Base-by-base conservation (phyloP, 371 early-diverging fungal genomes). In the Saksenaea vasiformis region DNA sequence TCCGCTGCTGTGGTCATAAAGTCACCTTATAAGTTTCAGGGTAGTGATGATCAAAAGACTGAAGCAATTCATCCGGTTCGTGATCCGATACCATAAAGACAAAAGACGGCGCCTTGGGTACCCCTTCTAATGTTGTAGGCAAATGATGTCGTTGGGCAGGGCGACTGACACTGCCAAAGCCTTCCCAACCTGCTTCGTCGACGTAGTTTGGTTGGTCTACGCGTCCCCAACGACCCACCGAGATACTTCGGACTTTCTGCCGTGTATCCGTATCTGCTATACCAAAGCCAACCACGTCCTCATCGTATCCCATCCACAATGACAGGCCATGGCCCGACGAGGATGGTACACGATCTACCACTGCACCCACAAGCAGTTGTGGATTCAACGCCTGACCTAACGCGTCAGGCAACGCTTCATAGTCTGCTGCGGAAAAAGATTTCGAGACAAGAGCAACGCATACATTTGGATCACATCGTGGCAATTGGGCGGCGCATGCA, bases 51-150 rank as follows among this genome's bases (percentile, higher is more conserved):
- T 87, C 87, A 26, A 89, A 61, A 1, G 82, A 68, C 14, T 83
- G 78, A 22, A 88, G 64, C 26, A 90, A 68, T 53, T 87, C 77
- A 59, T 90, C 85, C 3, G 89, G 88, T 36, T 91, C 90, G 44
- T 80, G 65, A 70, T 91, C 90, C 5, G 88, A 82, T 17, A 87
- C 74, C 35, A 84, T 68, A 19, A 88, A 68, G 7, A 87, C 67
- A 64, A 80, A 75, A 0, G 75, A 68, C 27, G 83, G 83, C 11
- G 34, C 38, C 4, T 39, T 39, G 14, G 51, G 10, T 22, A 10
- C 22, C 22, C 10, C 22, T 22, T 47, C 22, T 22, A 47, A 24
- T 0, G 51, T 22, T 22, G 24, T 5, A 31, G 79, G 79, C 28
- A 75, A 31, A 2, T 41, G 28, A 36, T 62, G 64, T 1, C 66